Evolutionary conservation across 345 rosid species (phyloP).

Genomic region (Viola odorata): DNA sequence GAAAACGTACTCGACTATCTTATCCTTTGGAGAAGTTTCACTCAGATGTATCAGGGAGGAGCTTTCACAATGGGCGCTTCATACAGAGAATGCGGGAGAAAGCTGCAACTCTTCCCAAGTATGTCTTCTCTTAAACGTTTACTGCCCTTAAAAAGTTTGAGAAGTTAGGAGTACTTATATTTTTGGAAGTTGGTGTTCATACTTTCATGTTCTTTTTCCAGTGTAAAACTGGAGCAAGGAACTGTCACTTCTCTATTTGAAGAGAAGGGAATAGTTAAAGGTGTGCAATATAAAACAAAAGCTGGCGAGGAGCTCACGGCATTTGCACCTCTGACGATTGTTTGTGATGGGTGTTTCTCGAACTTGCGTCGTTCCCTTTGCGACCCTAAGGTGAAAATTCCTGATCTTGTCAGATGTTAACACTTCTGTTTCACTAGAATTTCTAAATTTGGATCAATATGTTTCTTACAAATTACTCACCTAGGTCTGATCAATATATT

Average conservation of each 20-base stretch:
- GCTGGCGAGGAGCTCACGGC: slow-evolving; percentile 19
- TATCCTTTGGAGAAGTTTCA: slow-evolving; percentile 29
- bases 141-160: neutral
- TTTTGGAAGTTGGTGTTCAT: neutral
- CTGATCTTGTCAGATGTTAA: neutral
- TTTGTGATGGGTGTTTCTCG: slow-evolving; percentile 31
- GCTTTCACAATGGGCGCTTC: slow-evolving; percentile 30
- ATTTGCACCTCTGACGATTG: slow-evolving; percentile 24
- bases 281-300: slow-evolving; percentile 26
- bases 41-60: slow-evolving; percentile 25
- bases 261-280: slow-evolving; percentile 21
- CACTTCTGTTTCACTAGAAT: neutral
- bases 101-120: slow-evolving; percentile 24
- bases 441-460: neutral
- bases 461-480: neutral
- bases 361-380: slow-evolving; percentile 28
- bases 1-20: slow-evolving; percentile 19
- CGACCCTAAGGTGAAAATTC: slow-evolving; percentile 20
- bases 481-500: neutral
- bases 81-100: slow-evolving; percentile 28
- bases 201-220: neutral
- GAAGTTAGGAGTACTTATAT: neutral
- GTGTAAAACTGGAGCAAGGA: slow-evolving; percentile 27
- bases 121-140: neutral
- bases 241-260: slow-evolving; percentile 30